Percentiles rank a stretch among this genome's conserved stretches.
phyloP scores from a whole-genome alignment of 345 rosid species.

The Triadica sebifera region DNA sequence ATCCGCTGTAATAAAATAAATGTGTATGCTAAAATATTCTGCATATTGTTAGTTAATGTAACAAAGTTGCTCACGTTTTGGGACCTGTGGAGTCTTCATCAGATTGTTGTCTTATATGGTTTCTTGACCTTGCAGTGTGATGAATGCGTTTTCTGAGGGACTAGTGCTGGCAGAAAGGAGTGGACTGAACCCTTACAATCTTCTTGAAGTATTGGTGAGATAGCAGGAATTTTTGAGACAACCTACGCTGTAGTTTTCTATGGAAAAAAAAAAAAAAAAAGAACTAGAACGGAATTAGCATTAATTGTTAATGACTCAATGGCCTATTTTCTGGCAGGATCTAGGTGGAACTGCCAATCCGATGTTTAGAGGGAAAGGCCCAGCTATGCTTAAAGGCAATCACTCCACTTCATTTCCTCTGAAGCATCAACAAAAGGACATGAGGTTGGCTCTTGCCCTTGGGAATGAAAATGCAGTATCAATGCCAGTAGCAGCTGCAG shows the following conservation, averaged over 20 bases:
- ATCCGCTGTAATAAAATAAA: neutral
- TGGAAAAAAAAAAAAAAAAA: neutral
- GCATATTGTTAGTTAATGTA: neutral
- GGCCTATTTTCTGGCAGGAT: conserved; percentile 50
- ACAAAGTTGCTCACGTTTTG: too few species aligned
- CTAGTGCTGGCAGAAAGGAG: conserved; percentile 77
- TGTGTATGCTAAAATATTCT: neutral
- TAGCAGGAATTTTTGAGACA: neutral
- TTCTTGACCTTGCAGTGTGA: conserved; percentile 47
- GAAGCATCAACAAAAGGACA: conserved; percentile 93
- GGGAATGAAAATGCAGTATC: conserved; percentile 87
- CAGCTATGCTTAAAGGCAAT: conserved; percentile 64
- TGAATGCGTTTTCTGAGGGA: conserved; percentile 94
- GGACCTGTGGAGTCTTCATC: neutral
- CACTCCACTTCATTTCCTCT: conserved; percentile 80
- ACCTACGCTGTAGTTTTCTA: neutral
- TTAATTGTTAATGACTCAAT: neutral
- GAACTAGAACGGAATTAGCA: neutral
- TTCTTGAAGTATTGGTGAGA: conserved; percentile 78
- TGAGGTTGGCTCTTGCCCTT: conserved; percentile 94
- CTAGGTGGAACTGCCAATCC: conserved; percentile 79
- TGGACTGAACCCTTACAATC: conserved; percentile 66
- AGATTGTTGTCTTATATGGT: too few species aligned
- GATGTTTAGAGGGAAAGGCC: conserved; percentile 83
- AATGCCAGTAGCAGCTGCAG: conserved; percentile 92